Evolutionary conservation across 331 rosid genomes (phyloP).

Genomic region (Acacia concinna): DNA sequence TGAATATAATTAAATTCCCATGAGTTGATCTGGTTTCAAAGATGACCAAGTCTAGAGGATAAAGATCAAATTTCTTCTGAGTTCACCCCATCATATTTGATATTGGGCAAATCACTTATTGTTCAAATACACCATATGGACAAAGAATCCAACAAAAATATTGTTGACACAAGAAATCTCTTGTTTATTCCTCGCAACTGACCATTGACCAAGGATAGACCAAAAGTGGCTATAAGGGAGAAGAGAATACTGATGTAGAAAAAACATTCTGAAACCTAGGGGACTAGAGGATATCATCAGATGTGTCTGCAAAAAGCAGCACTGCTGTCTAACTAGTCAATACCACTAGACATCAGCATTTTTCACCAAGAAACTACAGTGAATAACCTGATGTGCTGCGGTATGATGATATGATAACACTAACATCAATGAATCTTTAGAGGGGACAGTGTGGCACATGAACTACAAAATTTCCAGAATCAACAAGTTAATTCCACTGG

Average conservation of each 20-base stretch:
- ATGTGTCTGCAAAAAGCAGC: constrained; percentile 9
- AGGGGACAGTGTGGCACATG: background rate
- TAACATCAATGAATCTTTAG: constrained; percentile 2
- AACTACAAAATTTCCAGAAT: constrained; percentile 3
- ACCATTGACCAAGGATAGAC: constrained; percentile 29
- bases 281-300: background rate
- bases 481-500: constrained; percentile 6
- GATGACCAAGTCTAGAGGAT: background rate
- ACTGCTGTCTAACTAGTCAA: background rate
- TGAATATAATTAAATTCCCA: background rate
- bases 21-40: background rate
- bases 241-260: constrained; percentile 14
- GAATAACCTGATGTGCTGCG: background rate
- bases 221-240: constrained; percentile 23
- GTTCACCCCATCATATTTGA: background rate
- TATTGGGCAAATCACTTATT: background rate
- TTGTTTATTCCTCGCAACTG: background rate
- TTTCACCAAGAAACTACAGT: background rate
- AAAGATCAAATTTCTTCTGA: constrained; percentile 9
- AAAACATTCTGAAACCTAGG: constrained; percentile 2
- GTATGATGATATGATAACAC: constrained; percentile 6
- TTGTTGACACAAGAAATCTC: constrained; percentile 5
- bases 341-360: background rate
- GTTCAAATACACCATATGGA: constrained; percentile 13
- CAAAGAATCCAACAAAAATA: constrained; percentile 25